Evolutionary conservation across 768 basidiomycete genomes (phyloP), one percentile per base, ranked within the genome.

Genomic region (Naganishia kalamii): DNA sequence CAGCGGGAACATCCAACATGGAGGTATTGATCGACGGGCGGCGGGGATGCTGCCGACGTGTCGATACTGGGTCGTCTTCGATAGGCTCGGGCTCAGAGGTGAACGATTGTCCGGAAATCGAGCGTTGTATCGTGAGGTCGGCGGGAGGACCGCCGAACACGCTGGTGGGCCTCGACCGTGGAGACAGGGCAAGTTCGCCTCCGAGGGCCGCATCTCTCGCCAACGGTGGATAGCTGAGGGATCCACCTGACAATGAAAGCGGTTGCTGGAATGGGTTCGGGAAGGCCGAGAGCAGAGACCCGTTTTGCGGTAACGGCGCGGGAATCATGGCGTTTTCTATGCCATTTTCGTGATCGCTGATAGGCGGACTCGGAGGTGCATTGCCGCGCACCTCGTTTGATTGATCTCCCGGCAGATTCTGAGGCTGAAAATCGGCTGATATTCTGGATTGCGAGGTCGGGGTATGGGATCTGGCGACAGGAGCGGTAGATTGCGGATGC

Each of bases 351-450:
- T 51, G 68, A 2, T 74, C 71, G 60, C 75, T 76, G n/a, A 75
- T 50, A 1, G 76, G 76, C 21, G 76, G 76, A 57, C 73, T 75
- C 17, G 75, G 75, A 33, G 76, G 76, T 17, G 75, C 52, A 47
- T 52, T 33, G 27, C 64, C 64, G 7, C 40, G 27, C 6, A 37
- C 54, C 27, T 60, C 54, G 19, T 63, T 10, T 67, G 70, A 49
- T 70, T 68, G 68, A 68, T 71, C 51, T 2, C 43, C 32, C 66
- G 48, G 13, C 25, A 41, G 11, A 17, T 47, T 40, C 35, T 47
- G 40, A 32, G 32, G 54, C 21, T 29, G 51, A 27, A 57, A 57
- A 15, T 54, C 61, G 30, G 15, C 25, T 27, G 64, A n/a, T 37
- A 65, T 21, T 50, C 62, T 17, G 51, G 61, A 33, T 7, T 49